Conservation (phyloP, 23 red algal species). For the Gracilaria domingensis region DNA sequence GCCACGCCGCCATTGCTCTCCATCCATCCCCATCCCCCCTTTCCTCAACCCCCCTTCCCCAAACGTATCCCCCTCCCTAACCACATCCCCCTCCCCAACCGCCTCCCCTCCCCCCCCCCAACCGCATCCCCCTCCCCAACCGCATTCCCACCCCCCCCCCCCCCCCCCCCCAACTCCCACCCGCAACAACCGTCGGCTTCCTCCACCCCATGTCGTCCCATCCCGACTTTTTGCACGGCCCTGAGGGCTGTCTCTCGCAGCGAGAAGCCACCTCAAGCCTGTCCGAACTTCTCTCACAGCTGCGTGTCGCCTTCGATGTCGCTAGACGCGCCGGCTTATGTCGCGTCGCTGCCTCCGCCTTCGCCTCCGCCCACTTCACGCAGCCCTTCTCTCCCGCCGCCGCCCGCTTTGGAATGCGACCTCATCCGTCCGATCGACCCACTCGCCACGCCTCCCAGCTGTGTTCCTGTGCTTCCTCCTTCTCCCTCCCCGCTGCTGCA, state of each 20-base stretch:
- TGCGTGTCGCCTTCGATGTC: background rate
- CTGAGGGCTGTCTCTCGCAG: slow-evolving; percentile 1
- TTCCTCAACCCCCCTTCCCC: no score
- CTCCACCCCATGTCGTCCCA: slow-evolving; percentile 8
- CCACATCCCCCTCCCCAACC: background rate
- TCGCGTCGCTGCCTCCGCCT: slow-evolving; percentile 2
- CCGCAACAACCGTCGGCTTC: background rate
- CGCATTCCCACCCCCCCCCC: background rate
- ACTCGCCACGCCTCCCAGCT: background rate
- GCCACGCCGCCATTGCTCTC: no score
- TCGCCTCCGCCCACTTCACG: background rate
- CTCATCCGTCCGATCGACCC: background rate
- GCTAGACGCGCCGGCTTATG: background rate
- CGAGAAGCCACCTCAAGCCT: background rate
- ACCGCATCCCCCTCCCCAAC: background rate
- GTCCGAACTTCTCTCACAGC: background rate
- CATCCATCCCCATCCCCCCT: no score
- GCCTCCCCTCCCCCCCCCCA: background rate
- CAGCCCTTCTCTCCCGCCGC: background rate
- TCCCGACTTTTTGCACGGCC: slow-evolving; percentile 18
- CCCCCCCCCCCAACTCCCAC: background rate
- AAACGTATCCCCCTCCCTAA: no score
- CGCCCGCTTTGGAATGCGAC: background rate
- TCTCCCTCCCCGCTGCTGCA: background rate
- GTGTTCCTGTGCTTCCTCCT: background rate